Evolutionary conservation across 2,329 filamentous ascomycete species (phyloP).

Genomic region (Ophiosphaerella korrae): DNA sequence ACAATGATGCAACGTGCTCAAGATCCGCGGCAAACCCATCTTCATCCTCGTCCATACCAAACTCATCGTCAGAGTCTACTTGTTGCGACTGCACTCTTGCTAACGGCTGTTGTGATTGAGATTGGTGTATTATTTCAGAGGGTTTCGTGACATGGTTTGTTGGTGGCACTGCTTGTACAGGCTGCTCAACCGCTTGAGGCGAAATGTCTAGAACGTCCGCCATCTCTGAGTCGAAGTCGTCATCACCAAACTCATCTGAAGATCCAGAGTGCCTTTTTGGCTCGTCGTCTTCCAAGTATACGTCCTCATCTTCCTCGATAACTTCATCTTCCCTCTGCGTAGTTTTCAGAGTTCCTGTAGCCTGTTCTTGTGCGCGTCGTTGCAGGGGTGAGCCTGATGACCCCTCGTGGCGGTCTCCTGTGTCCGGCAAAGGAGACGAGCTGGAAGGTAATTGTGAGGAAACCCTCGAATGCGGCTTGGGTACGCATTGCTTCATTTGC

Average conservation of each 20-base stretch:
- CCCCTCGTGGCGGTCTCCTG: constrained; percentile 17
- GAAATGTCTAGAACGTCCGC: constrained; percentile 38
- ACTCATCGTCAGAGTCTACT: constrained; percentile 49
- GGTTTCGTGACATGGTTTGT: constrained; percentile 11
- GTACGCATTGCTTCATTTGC: constrained; percentile 53
- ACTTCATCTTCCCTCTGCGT: constrained; percentile 8
- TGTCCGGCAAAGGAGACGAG: constrained; percentile 53
- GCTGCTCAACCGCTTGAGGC: constrained; percentile 3
- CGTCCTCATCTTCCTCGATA: constrained; percentile 1
- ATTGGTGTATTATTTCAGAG: constrained; percentile 9
- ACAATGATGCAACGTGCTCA: constrained; percentile 62
- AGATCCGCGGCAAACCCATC: constrained; percentile 62
- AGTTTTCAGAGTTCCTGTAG: constrained; percentile 10
- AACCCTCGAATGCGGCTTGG: constrained; percentile 27
- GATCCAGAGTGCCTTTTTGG: constrained; percentile 22
- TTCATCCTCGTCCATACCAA: constrained; percentile 53
- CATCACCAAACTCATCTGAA: constrained; percentile 45
- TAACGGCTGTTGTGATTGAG: constrained; percentile 1
- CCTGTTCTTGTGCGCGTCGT: constrained; percentile 25
- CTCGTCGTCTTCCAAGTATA: constrained; percentile 9
- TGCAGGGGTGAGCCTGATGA: constrained; percentile 40
- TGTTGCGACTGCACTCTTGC: not conserved
- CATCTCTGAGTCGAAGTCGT: constrained; percentile 43
- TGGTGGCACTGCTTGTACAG: constrained; percentile 5
- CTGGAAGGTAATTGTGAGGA: constrained; percentile 49